Percentiles rank a stretch among this genome's conserved stretches.
Conservation (phyloP, 2,329 filamentous ascomycete species). For the Cytospora chrysosperma region DNA sequence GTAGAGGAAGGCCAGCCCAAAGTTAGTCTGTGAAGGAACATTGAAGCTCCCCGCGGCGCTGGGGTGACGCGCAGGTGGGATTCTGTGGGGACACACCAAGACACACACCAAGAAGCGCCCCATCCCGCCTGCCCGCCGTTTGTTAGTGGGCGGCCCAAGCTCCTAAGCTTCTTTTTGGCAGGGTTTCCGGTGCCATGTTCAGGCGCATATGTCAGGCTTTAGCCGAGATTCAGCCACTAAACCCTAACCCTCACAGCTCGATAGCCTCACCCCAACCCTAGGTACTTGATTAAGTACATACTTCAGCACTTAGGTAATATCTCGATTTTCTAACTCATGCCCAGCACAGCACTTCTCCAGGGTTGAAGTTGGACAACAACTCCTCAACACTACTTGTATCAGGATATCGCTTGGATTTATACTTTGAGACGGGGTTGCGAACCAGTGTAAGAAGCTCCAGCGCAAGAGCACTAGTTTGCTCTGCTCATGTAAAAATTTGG, state of each 20-base stretch:
- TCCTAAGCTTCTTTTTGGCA: background rate
- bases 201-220: background rate
- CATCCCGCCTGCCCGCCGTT: background rate
- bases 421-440: background rate
- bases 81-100: background rate
- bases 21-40: no score
- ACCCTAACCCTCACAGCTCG: background rate
- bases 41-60: background rate
- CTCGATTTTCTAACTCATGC: background rate
- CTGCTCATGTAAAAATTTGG: background rate
- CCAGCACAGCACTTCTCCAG: background rate
- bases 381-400: background rate
- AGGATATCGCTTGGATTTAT: background rate
- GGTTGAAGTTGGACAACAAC: background rate
- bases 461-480: background rate
- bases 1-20: background rate
- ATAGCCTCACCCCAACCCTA: no score
- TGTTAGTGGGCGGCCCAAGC: constrained; percentile 3
- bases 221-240: background rate
- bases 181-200: background rate
- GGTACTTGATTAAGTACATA: no score
- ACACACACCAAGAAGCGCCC: no score
- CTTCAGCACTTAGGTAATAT: background rate
- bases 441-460: background rate
- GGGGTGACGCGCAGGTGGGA: background rate